Conservation (phyloP, 176 grass and related monocot species). For the Triticum turgidum region DNA sequence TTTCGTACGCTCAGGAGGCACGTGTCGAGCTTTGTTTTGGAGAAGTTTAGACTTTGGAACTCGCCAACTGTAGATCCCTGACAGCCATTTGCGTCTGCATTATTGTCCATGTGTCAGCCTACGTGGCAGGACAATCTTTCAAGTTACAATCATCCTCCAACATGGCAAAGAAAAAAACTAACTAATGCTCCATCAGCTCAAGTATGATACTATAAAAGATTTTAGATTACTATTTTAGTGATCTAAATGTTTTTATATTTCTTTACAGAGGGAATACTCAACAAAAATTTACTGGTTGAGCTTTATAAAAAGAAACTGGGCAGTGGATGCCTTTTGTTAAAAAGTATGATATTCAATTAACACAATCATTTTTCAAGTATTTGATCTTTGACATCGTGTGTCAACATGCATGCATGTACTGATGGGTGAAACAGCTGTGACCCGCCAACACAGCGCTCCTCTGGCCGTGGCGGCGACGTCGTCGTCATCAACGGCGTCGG, state of each 20-base stretch:
- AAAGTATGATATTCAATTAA: background rate
- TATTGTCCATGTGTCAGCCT: background rate
- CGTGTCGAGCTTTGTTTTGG: background rate
- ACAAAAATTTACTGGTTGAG: background rate
- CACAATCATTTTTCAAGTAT: background rate
- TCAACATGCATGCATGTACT: background rate
- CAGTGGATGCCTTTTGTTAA: background rate
- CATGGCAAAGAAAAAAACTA: background rate
- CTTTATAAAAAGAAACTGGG: background rate
- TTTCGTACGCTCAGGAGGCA: background rate
- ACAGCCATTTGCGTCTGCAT: background rate
- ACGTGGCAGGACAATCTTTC: background rate
- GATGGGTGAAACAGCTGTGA: background rate
- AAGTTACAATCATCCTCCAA: background rate
- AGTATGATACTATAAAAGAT: no score
- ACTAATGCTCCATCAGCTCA: background rate
- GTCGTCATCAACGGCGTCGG: background rate
- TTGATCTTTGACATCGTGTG: background rate
- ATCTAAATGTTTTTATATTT: no score
- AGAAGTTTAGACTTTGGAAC: background rate
- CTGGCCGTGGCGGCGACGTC: background rate
- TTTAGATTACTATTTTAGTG: no score
- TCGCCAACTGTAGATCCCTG: background rate
- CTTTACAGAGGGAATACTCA: no score
- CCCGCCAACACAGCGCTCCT: background rate